Base-by-base conservation (phyloP, 2,329 filamentous ascomycete species). In the Fusarium sp. region DNA sequence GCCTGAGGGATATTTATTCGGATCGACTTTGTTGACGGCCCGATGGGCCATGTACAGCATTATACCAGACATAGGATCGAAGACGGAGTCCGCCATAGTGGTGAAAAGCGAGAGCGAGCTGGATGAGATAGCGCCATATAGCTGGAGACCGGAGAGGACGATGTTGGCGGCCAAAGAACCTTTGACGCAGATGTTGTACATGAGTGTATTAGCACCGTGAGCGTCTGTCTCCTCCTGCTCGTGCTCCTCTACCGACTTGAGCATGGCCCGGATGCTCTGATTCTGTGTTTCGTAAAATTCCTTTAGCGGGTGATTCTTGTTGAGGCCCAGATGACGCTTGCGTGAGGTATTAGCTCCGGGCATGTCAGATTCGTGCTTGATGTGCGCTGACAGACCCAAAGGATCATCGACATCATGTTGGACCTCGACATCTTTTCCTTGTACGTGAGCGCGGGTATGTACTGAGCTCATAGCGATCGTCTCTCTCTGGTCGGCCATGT, bases 31-130 rank as follows among this genome's bases (percentile, higher is more conserved):
- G 78, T 93, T 93, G 75, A 98, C 94, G 55, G 96, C 96, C 54
- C 96, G 94, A 82, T 95, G 92, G 67, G 93, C 94, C 42, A 98
- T 83, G 64, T 98, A 94, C 20, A 98, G 88, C 2, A 94, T 96
- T 56, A 98, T 81, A 79, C 98, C 98, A 78, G 93, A 96, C 78
- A 97, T 81, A 12, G 95, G 96, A 80, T 98, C 96, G 83, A 98
- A 98, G 73, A 98, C 88, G 55, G 95, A 91, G 83, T 99, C 96
- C 20, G 95, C 96, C 93, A 97, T 97, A 72, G 96, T 99, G 18
- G 96, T 98, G 85, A 98, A 98, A 51, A 99, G 90, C 9, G 95
- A 98, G 36, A 98, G 89, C 22, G 95, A 98, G 52, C 93, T 91
- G 0, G 95, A 98, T 1, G 93, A 90, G 51, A 94, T 89, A 70